A percentile compares a stretch with the other conserved stretches of the same genome.
Evolutionary conservation across 306 rosid species (phyloP).

Genomic region (Pyrus betulifolia): DNA sequence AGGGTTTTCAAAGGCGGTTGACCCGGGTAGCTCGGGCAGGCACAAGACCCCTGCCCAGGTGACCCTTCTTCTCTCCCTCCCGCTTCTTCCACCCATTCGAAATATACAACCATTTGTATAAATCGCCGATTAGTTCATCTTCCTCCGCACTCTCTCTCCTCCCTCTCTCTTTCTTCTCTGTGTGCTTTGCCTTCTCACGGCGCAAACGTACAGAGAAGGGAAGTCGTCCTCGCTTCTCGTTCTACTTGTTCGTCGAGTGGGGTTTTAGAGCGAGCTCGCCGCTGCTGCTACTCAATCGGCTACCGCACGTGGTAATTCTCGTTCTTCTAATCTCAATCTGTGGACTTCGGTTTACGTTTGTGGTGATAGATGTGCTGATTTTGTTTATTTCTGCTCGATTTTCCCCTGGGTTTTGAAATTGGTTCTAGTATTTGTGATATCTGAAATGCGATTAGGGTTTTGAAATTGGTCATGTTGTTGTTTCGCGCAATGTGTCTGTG

Average conservation of each 20-base stretch:
- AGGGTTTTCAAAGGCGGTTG: conserved; percentile 1
- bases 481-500: neutral
- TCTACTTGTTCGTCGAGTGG: neutral
- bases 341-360: neutral
- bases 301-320: conserved; percentile 3
- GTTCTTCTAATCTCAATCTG: neutral
- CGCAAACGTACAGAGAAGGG: neutral
- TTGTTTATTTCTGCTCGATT: neutral
- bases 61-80: conserved; percentile 10
- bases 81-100: conserved; percentile 35
- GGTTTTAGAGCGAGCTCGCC: conserved; percentile 1
- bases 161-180: neutral
- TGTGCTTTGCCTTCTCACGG: neutral
- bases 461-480: too few relatives aligned
- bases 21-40: conserved; percentile 7
- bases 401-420: neutral
- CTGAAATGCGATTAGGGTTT: conserved; percentile 1
- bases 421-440: neutral
- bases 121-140: neutral
- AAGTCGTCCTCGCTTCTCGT: neutral
- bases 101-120: neutral
- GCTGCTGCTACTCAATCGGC: neutral
- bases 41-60: conserved; percentile 5
- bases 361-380: conserved; percentile 2
- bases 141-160: neutral